phyloP scores from a whole-genome alignment of 202 grass and related monocot species.

The Saccharum hybrid region DNA sequence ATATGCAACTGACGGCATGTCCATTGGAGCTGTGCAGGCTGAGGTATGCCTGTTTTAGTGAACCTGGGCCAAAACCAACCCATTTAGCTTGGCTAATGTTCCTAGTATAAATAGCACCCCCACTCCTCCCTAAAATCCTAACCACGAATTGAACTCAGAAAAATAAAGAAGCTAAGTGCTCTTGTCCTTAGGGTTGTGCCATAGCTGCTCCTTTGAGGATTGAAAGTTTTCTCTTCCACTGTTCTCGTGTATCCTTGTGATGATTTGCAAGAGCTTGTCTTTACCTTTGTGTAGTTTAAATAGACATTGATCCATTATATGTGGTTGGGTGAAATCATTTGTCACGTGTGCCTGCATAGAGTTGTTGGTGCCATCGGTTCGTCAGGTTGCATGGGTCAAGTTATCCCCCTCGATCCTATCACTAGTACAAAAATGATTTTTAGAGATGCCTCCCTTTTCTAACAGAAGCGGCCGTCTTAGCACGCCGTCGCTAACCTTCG shows the following conservation, averaged over 20 bases:
- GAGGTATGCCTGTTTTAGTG: too few species aligned
- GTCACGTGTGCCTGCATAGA: not conserved
- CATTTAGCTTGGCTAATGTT: not conserved
- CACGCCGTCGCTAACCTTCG: too few species aligned
- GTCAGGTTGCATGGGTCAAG: not conserved
- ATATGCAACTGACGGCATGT: too few species aligned
- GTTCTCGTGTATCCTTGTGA: not conserved
- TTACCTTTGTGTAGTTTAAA: not conserved
- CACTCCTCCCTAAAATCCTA: not conserved
- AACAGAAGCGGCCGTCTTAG: too few species aligned
- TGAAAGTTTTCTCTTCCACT: not conserved
- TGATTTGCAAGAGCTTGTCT: not conserved
- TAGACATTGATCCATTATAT: not conserved
- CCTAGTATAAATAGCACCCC: too few species aligned
- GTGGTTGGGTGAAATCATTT: constrained; percentile 10
- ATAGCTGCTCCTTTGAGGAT: not conserved
- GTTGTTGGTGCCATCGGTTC: not conserved
- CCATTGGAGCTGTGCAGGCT: too few species aligned
- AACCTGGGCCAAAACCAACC: too few species aligned
- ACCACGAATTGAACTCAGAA: not conserved
- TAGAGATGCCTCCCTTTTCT: too few species aligned
- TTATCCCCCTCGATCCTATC: not conserved
- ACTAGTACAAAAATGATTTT: too few species aligned
- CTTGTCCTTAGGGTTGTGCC: too few species aligned
- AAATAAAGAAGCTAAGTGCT: not conserved